Evolutionary conservation across 108 stramenopile species (phyloP), one percentile per base, ranked within the genome.

Genomic region (Nannochloropsis oceanica): DNA sequence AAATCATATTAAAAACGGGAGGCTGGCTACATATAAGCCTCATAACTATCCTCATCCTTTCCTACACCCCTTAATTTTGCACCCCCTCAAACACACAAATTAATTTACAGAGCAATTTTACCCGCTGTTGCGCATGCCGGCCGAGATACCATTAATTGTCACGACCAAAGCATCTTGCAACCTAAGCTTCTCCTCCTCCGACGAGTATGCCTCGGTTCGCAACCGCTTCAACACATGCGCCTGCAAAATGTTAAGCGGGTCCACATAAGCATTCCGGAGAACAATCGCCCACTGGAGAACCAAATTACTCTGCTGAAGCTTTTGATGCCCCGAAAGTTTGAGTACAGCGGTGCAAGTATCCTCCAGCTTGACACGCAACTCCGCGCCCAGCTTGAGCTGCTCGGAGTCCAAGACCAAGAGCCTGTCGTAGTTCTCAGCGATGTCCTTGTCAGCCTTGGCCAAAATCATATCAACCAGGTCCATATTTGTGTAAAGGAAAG

Each of bases 61-160:
- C 34, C 34, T 3, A 34, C 34, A 34, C 5, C 34, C 34, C 34
- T 34, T 5, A 5, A 3, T 5, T 5, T 5, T 5, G 2, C 34
- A 34, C 34, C 34, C 34, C 34, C 34, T 34, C 34, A 73, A 73
- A 73, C 22, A 73, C 73, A 73, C 22, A 24, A 24, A 2, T 73
- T 24, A 0, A 73, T 24, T 24, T 7, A 25, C 14, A 81, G 5
- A 25, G n/a, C 25, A 81, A n/a, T 8, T 14, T 84, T 93, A 99
- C 26, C 98, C 98, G 80, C 94, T 95, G 94, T 99, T 99, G 85
- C 94, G 92, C 95, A 99, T 96, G n/a, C 98, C 98, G 22, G 93
- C 92, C 26, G 96, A 95, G 87, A 99, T 95, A 22, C 96, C 98
- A 84, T 94, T 97, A 84, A 99, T 95, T 2, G 95, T 94, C 42